A percentile compares a stretch with the other conserved stretches of the same genome.
These are phyloP conservation scores for Petasospora rhodanensis DNA, from an alignment of 1,139 yeast genomes.

Conservation along the genomic window DNA sequence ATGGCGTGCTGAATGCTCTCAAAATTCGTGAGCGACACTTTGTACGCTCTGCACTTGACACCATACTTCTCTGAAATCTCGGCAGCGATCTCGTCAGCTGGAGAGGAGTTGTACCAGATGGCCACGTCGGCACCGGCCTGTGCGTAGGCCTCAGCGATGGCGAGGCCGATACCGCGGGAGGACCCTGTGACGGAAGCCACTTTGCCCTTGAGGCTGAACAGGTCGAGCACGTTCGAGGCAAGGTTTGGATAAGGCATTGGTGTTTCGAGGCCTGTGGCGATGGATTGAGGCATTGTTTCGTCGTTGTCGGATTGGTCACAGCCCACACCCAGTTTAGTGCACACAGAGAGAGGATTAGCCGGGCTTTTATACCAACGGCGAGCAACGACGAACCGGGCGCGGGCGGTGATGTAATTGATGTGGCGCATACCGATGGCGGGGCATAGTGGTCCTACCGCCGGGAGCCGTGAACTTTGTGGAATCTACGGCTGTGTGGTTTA, in stretches of 20 bases:
- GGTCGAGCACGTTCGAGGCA: conserved; percentile 34
- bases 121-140: conserved; percentile 92
- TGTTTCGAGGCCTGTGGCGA: conserved; percentile 20
- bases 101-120: conserved; percentile 71
- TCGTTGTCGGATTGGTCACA: no score
- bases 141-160: conserved; percentile 79
- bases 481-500: no score
- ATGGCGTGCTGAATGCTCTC: conserved; percentile 56
- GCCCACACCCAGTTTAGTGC: no score
- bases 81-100: conserved; percentile 57
- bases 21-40: conserved; percentile 60
- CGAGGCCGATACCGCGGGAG: conserved; percentile 79
- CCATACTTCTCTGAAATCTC: conserved; percentile 56
- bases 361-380: no score
- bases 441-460: no score
- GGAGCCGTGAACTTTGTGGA: no score
- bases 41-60: conserved; percentile 65
- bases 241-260: conserved; percentile 28
- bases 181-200: conserved; percentile 89
- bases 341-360: no score
- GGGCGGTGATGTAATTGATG: no score
- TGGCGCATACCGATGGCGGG: no score
- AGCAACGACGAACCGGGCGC: no score
- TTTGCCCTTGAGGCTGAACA: conserved; percentile 72
- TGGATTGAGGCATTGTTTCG: conserved; percentile 7